phyloP scores from a whole-genome alignment of 371 early-diverging fungal species.

The Smittium culicis region DNA sequence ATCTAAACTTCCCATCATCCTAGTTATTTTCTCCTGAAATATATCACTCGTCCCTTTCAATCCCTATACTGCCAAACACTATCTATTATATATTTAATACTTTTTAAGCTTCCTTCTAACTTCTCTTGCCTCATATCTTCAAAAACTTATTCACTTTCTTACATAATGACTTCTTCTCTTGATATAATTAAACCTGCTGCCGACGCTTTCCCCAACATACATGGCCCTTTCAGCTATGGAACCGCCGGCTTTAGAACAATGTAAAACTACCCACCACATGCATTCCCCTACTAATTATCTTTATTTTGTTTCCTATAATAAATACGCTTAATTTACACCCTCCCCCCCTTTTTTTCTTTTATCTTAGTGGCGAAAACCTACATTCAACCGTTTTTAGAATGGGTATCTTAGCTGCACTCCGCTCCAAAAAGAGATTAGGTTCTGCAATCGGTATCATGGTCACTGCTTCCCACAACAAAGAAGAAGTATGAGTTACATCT shows the following conservation, averaged over 20 bases:
- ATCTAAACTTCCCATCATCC: no score
- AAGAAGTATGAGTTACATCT: conserved; percentile 10
- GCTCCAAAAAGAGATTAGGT: conserved; percentile 76
- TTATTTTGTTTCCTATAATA: not conserved
- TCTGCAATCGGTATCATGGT: conserved; percentile 95
- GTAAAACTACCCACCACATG: conserved; percentile 28
- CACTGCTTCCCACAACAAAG: conserved; percentile 99
- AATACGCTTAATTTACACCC: not conserved
- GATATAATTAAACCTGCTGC: conserved; percentile 29
- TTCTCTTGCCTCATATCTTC: not conserved
- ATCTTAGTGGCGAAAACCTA: conserved; percentile 44
- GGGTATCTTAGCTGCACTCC: conserved; percentile 81
- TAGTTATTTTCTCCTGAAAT: no score
- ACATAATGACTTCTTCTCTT: conserved; percentile 12
- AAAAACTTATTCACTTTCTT: not conserved
- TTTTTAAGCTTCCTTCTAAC: no score
- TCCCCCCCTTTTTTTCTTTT: not conserved
- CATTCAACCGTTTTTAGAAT: conserved; percentile 89
- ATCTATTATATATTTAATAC: no score
- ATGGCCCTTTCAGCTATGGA: conserved; percentile 65
- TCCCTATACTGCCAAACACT: no score
- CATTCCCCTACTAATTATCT: conserved; percentile 18
- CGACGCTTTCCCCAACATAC: conserved; percentile 44
- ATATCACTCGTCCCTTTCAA: no score
- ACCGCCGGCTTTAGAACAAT: conserved; percentile 88